Base-by-base conservation (phyloP, 805 yeast genomes). In the Lipomyces spencermartinsiae region DNA sequence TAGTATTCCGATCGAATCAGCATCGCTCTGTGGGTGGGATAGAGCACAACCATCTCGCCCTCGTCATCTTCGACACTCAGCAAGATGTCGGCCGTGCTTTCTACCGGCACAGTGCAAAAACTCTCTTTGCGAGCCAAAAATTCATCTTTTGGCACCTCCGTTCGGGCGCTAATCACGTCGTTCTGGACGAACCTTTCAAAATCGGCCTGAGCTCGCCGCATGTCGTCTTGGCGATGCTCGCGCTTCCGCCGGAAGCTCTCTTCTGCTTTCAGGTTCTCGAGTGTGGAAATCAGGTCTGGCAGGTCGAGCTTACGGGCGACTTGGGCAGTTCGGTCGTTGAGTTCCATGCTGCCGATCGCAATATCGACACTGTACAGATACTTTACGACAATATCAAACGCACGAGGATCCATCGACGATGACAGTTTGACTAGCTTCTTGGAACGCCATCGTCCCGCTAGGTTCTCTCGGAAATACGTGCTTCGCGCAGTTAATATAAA, bases 21-120 rank as follows among this genome's bases (percentile, higher is more conserved):
- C 60, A 90, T 83, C 0, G 90, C 83, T 55, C 87, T 80, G 76
- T 91, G 91, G 4, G 83, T 87, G 0, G 94, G 93, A 73, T 86
- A 90, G 66, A 81, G 82, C 14, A 58, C 33, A n/a, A 56, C 35
- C 22, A 43, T 14, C 34, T 62, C 53, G 8, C 54, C 56, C n/a
- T 56, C 67, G 22, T 39, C 67, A 22, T 66, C 62, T 19, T 71
- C 65, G 29, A 72, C 67, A 4, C 49, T 39, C 6, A 65, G 59
- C 8, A 71, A 29, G 8, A 71, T 55, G 14, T 66, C 73, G n/a
- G 73, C 72, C 31, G 70, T 63, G 16, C 59, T 56, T 46, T 66
- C 61, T 67, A 64, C 46, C 69, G 78, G 25, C 68, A 66, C 58
- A 12, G 31, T 0, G 29, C 59, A 29, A 29, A 29, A 31, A 0